phyloP scores from a whole-genome alignment of 768 basidiomycete species.

The Coprinopsis strossmayeri region DNA sequence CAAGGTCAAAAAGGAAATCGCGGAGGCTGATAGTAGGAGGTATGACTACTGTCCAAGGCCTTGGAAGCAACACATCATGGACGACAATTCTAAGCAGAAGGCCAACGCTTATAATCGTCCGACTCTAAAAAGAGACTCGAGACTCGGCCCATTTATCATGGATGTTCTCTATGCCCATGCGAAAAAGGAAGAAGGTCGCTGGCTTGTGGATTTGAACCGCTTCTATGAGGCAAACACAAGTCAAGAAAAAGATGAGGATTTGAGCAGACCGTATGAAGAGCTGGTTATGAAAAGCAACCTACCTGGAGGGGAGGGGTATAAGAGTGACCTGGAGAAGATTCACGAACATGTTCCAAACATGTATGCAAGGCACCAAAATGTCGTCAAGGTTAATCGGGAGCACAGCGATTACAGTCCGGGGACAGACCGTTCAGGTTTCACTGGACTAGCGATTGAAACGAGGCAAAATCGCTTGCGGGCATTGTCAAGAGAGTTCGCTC shows the following conservation, averaged over 20 bases:
- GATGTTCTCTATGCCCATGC: conserved; percentile 28
- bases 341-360: conserved; percentile 33
- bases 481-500: conserved; percentile 37
- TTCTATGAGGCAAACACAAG: conserved; percentile 15
- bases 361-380: conserved; percentile 22
- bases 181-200: conserved; percentile 14
- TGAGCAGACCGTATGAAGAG: conserved; percentile 20
- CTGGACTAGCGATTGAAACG: conserved; percentile 34
- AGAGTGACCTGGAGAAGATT: conserved; percentile 30
- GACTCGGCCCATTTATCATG: conserved; percentile 34
- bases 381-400: conserved; percentile 15
- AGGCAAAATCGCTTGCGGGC: conserved; percentile 48
- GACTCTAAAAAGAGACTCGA: not conserved
- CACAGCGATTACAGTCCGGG: no score
- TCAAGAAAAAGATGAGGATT: conserved; percentile 19
- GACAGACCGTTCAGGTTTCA: conserved; percentile 22
- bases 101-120: conserved; percentile 15
- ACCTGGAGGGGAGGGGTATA: not conserved
- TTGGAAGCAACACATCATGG: conserved; percentile 27
- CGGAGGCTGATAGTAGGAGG: conserved; percentile 15
- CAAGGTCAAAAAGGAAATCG: conserved; percentile 27
- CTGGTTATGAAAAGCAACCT: not conserved
- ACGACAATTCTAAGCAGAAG: conserved; percentile 8
- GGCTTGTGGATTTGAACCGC: conserved; percentile 21
- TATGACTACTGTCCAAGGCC: conserved; percentile 16